Conservation (phyloP, 108 stramenopile species). For the Craspedostauros australis region DNA sequence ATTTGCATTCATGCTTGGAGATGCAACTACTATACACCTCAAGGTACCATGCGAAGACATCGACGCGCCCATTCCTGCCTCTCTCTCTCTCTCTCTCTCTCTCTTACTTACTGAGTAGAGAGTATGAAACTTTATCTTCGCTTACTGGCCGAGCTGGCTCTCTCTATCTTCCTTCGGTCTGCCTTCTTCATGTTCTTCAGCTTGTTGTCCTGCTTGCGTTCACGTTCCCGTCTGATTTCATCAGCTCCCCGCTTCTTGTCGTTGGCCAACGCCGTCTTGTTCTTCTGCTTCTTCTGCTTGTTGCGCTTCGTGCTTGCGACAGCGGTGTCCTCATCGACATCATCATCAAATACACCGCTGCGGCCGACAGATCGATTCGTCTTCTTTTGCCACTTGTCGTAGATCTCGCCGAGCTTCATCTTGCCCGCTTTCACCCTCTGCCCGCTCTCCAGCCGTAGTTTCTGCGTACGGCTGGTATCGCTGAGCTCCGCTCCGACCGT, state of each 20-base stretch:
- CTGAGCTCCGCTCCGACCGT: conserved; percentile 79
- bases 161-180: conserved; percentile 34
- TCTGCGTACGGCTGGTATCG: conserved; percentile 70
- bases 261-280: conserved; percentile 17
- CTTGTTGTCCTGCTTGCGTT: conserved; percentile 61
- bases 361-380: conserved; percentile 85
- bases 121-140: too few relatives aligned
- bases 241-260: conserved; percentile 43
- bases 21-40: too few relatives aligned
- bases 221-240: conserved; percentile 73
- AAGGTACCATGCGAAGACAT: too few relatives aligned
- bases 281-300: conserved; percentile 31
- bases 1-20: too few relatives aligned
- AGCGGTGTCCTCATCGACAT: conserved; percentile 16
- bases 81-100: too few relatives aligned
- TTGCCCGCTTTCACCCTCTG: conserved; percentile 83
- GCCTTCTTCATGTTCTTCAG: conserved; percentile 81
- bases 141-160: too few relatives aligned
- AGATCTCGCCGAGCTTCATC: conserved; percentile 90
- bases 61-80: too few relatives aligned
- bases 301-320: conserved; percentile 8
- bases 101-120: too few relatives aligned
- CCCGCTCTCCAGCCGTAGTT: conserved; percentile 78
- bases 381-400: conserved; percentile 95
- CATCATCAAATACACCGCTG: conserved; percentile 81